Conservation (phyloP, 2,329 filamentous ascomycete species). For the Microascus cirrosus region DNA sequence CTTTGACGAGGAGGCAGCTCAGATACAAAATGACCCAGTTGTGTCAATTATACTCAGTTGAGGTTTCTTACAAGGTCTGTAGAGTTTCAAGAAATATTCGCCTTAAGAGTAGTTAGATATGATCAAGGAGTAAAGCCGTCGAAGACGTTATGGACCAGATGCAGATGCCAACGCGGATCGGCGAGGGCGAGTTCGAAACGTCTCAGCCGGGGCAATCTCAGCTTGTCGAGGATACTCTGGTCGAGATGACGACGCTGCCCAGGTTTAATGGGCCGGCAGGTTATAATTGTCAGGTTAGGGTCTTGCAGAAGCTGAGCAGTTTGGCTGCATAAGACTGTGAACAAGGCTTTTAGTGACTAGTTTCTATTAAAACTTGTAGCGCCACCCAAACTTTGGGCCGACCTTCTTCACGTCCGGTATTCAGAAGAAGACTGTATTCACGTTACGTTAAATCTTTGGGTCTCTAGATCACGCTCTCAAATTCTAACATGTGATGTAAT, state of each 20-base stretch:
- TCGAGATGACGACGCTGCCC: conserved; percentile 6
- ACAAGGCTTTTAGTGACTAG: too few species aligned
- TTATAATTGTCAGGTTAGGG: conserved; percentile 10
- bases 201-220: conserved; percentile 8
- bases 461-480: too few species aligned
- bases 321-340: conserved; percentile 5
- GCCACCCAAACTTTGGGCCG: too few species aligned
- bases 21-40: background rate
- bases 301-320: conserved; percentile 9
- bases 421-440: too few species aligned
- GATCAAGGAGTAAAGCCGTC: conserved; percentile 9
- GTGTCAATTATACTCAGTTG: conserved; percentile 9
- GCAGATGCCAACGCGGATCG: background rate
- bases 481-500: too few species aligned
- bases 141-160: conserved; percentile 1
- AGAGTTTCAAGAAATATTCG: conserved; percentile 14
- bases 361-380: too few species aligned
- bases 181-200: conserved; percentile 10
- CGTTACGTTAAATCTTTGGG: too few species aligned
- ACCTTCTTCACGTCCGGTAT: too few species aligned
- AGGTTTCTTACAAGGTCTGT: conserved; percentile 14
- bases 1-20: conserved; percentile 10
- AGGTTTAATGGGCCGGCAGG: conserved; percentile 8
- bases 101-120: conserved; percentile 11
- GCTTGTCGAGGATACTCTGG: conserved; percentile 9